These are phyloP conservation scores for Pleurotus tuber-regium DNA, from an alignment of 768 basidiomycete genomes.

Conservation along the genomic window DNA sequence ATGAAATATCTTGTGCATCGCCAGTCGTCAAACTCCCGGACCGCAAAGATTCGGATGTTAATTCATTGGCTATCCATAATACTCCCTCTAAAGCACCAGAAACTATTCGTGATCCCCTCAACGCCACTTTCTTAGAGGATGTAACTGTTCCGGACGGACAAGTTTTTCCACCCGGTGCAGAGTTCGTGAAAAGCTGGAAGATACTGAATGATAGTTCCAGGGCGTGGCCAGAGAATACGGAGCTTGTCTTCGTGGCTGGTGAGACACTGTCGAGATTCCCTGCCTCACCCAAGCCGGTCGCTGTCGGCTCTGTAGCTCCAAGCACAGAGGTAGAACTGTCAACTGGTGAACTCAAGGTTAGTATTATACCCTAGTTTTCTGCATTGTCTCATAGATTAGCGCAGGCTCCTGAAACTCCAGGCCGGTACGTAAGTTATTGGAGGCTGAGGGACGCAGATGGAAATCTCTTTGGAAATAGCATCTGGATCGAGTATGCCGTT, in stretches of 20 bases:
- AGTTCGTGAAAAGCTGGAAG: constrained; percentile 83
- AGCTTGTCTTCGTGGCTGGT: constrained; percentile 71
- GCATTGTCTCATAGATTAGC: neutral
- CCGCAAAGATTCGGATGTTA: neutral
- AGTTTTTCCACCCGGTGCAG: constrained; percentile 76
- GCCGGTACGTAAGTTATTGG: constrained; percentile 79
- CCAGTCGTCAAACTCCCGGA: neutral
- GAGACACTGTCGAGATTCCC: constrained; percentile 47
- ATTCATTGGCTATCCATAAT: neutral
- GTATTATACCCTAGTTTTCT: constrained; percentile 13
- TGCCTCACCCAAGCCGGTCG: constrained; percentile 28
- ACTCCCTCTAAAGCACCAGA: neutral
- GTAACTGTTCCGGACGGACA: constrained; percentile 76
- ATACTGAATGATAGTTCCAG: constrained; percentile 61
- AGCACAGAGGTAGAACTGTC: constrained; percentile 63
- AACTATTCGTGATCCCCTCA: constrained; percentile 24
- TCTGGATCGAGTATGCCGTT: constrained; percentile 75
- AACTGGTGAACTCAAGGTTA: constrained; percentile 73
- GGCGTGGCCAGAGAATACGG: constrained; percentile 69
- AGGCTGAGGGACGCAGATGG: constrained; percentile 57
- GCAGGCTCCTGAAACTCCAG: constrained; percentile 71
- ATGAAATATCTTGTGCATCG: neutral
- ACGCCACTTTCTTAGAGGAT: constrained; percentile 61
- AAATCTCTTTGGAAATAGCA: constrained; percentile 64
- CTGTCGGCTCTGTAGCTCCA: constrained; percentile 54